Percentiles rank a stretch among this genome's conserved stretches.
phyloP scores from a whole-genome alignment of 495 filamentous ascomycete genomes.

The Umbilicaria muhlenbergii region DNA sequence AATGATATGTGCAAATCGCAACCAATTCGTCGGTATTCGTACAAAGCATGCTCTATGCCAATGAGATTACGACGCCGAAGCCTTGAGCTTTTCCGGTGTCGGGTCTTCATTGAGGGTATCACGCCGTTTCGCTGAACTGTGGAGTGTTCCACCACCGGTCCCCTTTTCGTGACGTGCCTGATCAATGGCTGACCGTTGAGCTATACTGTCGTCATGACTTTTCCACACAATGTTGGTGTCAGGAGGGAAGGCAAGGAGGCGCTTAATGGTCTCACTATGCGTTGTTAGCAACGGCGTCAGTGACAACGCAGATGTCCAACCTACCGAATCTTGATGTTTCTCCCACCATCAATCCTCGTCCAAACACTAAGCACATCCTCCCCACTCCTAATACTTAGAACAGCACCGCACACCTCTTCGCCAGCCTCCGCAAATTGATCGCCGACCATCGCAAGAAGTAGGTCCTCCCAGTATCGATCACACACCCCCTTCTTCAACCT shows the following conservation, averaged over 20 bases:
- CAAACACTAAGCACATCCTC: conserved; percentile 97
- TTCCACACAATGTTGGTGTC: conserved; percentile 92
- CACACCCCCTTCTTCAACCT: conserved; percentile 90
- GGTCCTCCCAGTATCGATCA: conserved; percentile 95
- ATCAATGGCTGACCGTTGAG: conserved; percentile 66
- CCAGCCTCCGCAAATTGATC: conserved; percentile 90
- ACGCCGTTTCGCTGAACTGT: conserved; percentile 31
- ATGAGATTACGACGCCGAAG: conserved; percentile 1
- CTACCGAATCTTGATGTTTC: conserved; percentile 94
- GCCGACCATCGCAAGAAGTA: conserved; percentile 78
- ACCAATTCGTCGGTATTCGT: conserved; percentile 11
- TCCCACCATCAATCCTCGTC: conserved; percentile 80
- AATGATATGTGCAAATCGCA: conserved; percentile 3
- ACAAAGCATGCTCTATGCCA: conserved; percentile 4
- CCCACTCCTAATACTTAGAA: conserved; percentile 84
- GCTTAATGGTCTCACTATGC: conserved; percentile 81
- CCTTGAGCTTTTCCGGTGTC: conserved; percentile 28
- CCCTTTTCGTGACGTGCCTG: conserved; percentile 68
- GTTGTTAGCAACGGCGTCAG: conserved; percentile 2
- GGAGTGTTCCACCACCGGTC: conserved; percentile 28
- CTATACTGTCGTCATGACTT: conserved; percentile 72
- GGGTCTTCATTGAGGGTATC: conserved; percentile 29
- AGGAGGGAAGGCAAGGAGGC: conserved; percentile 63
- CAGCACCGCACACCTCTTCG: conserved; percentile 88
- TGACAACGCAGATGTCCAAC: conserved; percentile 10